Evolutionary conservation across 768 basidiomycete species (phyloP).

Genomic region (Pleurotus tuoliensis): DNA sequence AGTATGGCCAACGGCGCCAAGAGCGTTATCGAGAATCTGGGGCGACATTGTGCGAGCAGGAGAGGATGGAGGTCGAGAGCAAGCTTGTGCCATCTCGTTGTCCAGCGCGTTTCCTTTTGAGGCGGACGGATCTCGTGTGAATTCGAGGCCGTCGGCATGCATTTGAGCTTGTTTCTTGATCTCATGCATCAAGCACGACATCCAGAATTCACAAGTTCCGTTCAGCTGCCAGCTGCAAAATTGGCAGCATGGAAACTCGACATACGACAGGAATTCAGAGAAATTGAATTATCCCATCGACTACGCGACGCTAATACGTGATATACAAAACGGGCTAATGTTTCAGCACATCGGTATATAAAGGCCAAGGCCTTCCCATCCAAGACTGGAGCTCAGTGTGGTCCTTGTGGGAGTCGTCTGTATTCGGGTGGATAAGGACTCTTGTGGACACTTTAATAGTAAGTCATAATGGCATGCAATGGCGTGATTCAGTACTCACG

Average conservation of each 20-base stretch:
- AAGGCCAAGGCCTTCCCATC: constrained; percentile 63
- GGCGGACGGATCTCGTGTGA: constrained; percentile 7
- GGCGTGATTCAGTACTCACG: constrained; percentile 38
- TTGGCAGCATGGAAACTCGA: no score
- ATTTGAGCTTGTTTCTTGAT: neutral
- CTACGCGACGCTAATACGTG: no score
- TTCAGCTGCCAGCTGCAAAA: no score
- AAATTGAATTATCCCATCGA: no score
- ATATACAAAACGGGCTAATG: neutral
- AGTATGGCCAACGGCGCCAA: constrained; percentile 87
- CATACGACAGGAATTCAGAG: no score
- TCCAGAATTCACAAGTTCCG: neutral
- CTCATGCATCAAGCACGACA: neutral
- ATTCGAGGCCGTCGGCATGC: neutral
- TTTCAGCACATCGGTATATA: constrained; percentile 40
- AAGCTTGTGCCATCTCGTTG: neutral
- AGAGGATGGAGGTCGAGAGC: constrained; percentile 1
- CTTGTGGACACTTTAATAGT: constrained; percentile 25
- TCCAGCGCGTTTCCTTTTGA: neutral
- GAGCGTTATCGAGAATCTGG: constrained; percentile 69
- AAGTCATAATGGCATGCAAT: constrained; percentile 5
- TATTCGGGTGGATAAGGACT: constrained; percentile 71
- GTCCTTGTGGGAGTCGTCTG: constrained; percentile 48
- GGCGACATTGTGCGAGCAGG: constrained; percentile 27
- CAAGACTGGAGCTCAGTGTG: constrained; percentile 63